A percentile compares a stretch with the other conserved stretches of the same genome.
phyloP scores from a whole-genome alignment of 2,329 filamentous ascomycete genomes.

The Pseudogymnoascus sp. region DNA sequence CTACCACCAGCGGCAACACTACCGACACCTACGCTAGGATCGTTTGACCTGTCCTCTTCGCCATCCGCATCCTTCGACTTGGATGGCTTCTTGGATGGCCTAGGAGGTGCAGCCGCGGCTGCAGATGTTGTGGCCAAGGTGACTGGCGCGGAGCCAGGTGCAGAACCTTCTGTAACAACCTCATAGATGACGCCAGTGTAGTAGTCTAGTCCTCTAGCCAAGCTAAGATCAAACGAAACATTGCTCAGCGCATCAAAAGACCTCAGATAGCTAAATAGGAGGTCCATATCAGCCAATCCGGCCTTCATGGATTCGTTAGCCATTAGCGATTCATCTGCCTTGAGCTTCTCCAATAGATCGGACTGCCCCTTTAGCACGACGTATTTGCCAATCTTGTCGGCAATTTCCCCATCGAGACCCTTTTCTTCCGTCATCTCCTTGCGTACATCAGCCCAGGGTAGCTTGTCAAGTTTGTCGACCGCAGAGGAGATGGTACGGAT shows the following conservation, averaged over 20 bases:
- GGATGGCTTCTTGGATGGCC: conserved; percentile 32
- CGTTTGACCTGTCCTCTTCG: conserved; percentile 61
- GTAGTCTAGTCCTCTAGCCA: conserved; percentile 85
- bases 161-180: conserved; percentile 71
- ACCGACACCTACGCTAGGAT: conserved; percentile 75
- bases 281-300: conserved; percentile 71
- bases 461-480: conserved; percentile 93
- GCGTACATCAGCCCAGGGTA: conserved; percentile 80
- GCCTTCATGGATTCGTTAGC: conserved; percentile 68
- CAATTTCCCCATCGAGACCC: conserved; percentile 65
- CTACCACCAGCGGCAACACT: conserved; percentile 84
- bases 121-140: conserved; percentile 28
- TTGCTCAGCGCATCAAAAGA: conserved; percentile 63
- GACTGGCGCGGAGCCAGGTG: conserved; percentile 37
- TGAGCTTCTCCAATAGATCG: conserved; percentile 64
- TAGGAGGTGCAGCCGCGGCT: conserved; percentile 32
- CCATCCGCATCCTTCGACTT: conserved; percentile 44
- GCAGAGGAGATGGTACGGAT: conserved; percentile 84
- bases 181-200: conserved; percentile 75
- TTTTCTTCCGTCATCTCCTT: conserved; percentile 93
- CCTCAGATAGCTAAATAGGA: conserved; percentile 75
- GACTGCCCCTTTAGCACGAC: conserved; percentile 68
- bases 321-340: conserved; percentile 57
- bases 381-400: conserved; percentile 80
- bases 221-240: conserved; percentile 81